A percentile compares a stretch with the other conserved stretches of the same genome.
These are phyloP conservation scores for Pestalotiopsis sp. DNA, from an alignment of 2,329 filamentous ascomycete genomes.

Conservation along the genomic window DNA sequence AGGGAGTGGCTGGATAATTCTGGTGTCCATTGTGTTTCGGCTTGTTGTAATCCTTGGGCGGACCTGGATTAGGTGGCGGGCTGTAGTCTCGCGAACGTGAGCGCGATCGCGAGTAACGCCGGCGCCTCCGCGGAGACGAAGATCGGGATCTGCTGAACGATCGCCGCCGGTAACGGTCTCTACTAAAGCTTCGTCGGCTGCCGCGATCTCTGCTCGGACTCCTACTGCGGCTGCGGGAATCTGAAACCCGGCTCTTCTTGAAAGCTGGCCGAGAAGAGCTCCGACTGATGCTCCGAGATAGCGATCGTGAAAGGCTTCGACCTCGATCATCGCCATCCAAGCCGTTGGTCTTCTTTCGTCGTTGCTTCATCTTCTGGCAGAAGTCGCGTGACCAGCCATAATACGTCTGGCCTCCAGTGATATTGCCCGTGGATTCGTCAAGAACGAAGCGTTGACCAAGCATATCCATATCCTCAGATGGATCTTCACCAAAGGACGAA, in stretches of 20 bases:
- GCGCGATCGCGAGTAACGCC: conserved; percentile 21
- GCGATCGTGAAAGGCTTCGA: conserved; percentile 36
- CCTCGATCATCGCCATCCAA: conserved; percentile 23
- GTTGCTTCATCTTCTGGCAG: conserved; percentile 77
- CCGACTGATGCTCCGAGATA: conserved; percentile 37
- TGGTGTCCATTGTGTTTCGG: background rate
- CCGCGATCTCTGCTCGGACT: conserved; percentile 30
- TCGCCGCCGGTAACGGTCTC: conserved; percentile 25
- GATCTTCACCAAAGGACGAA: conserved; percentile 45
- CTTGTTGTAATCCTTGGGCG: background rate
- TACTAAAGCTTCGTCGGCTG: conserved; percentile 20
- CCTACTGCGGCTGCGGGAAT: conserved; percentile 34
- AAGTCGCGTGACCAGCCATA: conserved; percentile 86
- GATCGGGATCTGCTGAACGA: conserved; percentile 34
- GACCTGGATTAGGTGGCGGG: background rate
- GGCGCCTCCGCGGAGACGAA: conserved; percentile 26
- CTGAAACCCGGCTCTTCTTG: conserved; percentile 42
- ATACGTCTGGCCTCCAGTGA: conserved; percentile 72
- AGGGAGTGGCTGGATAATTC: background rate
- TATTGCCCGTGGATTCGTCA: conserved; percentile 68
- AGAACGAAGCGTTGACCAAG: conserved; percentile 70
- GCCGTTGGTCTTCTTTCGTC: conserved; percentile 37
- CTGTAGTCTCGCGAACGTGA: conserved; percentile 17
- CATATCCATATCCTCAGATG: conserved; percentile 68
- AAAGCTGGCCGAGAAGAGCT: conserved; percentile 38